Conservation (phyloP, 495 filamentous ascomycete species). For the Glonium stellatum region DNA sequence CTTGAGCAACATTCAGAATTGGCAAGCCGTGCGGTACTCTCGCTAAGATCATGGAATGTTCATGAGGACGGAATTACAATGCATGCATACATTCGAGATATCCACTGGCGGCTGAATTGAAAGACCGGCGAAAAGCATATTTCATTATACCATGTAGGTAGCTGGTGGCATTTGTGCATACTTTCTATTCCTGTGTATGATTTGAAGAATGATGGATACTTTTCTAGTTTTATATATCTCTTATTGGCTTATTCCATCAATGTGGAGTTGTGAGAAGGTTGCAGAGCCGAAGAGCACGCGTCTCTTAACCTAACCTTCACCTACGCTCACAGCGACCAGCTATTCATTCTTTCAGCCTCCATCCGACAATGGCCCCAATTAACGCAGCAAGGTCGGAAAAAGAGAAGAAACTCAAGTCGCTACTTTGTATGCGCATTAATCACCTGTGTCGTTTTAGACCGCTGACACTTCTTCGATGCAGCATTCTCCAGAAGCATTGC, state of each 20-base stretch:
- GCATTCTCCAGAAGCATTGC: slow-evolving; percentile 17
- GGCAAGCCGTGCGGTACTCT: too few relatives aligned
- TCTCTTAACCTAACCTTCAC: background rate
- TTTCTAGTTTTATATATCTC: background rate
- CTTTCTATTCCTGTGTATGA: background rate
- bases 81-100: too few relatives aligned
- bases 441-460: background rate
- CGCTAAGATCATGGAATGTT: too few relatives aligned
- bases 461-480: slow-evolving; percentile 4
- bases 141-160: background rate
- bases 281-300: too few relatives aligned
- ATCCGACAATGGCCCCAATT: slow-evolving; percentile 9
- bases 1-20: too few relatives aligned
- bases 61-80: too few relatives aligned
- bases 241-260: background rate
- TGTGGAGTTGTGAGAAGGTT: too few relatives aligned
- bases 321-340: background rate
- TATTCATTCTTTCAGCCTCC: background rate
- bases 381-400: slow-evolving; percentile 14
- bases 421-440: slow-evolving; percentile 18
- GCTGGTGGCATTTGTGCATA: slow-evolving; percentile 8
- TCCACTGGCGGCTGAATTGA: too few relatives aligned
- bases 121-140: background rate
- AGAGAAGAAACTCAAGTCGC: slow-evolving; percentile 25
- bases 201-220: background rate